Base-by-base conservation (phyloP, 1,284 basidiomycete genomes). In the Cutaneotrichosporon sp. region DNA sequence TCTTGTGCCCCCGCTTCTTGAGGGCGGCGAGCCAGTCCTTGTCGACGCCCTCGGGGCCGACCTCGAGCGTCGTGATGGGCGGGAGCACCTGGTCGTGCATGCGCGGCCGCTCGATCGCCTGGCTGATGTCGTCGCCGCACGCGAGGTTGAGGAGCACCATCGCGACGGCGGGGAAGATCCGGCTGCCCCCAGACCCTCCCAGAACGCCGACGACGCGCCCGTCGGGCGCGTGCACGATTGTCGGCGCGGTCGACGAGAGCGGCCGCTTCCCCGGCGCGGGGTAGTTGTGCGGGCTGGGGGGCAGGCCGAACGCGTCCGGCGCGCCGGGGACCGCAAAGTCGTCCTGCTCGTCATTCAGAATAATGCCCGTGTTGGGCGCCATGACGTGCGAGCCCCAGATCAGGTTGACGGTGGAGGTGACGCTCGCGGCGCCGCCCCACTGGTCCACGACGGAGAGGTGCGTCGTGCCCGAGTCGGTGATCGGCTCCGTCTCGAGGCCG, bases 51-150 rank as follows among this genome's bases (percentile, higher is more conserved):
- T 72, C 71, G 4, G 76, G 76, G 3, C 76, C 76, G 25, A 78
- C 75, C 55, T 95, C 93, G 31, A 85, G 83, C 14, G 88, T 85
- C 5, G 91, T 83, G 27, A 79, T 49, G 16, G 74, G 62, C 0
- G 95, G 95, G 64, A 88, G 88, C 29, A 97, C 81, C 75, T 98
- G 95, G 73, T 97, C 87, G 73, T 98, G 95, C n/a, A 97, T 75
- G n/a, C 95, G 84, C 0, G 91, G 88, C 65, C 81, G 84, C 78
- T 98, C 95, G 38, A 98, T 87, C 0, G 95, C 91, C 33, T 84
- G 77, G 61, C 88, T 87, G 33, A 90, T 76, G 71, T 95, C 87
- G 79, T 91, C 82, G 0, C 89, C 93, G 84, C 89, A 90, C 59
- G 90, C 84, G 24, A 92, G 75, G 76, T 95, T 92, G 24, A 97